Evolutionary conservation across 2,329 filamentous ascomycete species (phyloP).

Genomic region (Aureobasidium musti): DNA sequence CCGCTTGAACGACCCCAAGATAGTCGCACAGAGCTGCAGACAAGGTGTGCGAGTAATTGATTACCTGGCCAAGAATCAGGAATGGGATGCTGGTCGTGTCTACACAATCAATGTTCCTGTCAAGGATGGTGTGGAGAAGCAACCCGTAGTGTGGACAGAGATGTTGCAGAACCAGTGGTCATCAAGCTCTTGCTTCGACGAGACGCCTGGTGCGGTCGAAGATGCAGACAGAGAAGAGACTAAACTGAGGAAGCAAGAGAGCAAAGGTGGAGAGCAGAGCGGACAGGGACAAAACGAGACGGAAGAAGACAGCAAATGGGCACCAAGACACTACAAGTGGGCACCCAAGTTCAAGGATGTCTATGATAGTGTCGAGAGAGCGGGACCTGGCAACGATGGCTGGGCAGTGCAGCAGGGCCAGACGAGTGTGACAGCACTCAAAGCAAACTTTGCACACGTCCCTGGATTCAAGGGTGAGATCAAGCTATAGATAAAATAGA

Average conservation of each 20-base stretch:
- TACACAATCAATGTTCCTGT: constrained; percentile 88
- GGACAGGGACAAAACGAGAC: constrained; percentile 40
- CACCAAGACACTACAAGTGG: constrained; percentile 94
- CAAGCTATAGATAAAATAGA: constrained; percentile 60
- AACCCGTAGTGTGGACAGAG: constrained; percentile 72
- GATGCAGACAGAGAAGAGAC: constrained; percentile 67
- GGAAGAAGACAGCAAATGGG: constrained; percentile 55
- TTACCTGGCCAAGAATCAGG: constrained; percentile 75
- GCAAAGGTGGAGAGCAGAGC: constrained; percentile 44
- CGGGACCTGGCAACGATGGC: constrained; percentile 81
- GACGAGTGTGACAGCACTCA: constrained; percentile 86
- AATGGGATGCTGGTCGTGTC: constrained; percentile 64
- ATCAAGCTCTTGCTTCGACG: constrained; percentile 81
- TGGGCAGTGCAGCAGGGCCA: constrained; percentile 87
- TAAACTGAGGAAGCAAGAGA: constrained; percentile 67
- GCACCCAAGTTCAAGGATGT: constrained; percentile 84
- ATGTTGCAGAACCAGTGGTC: constrained; percentile 92
- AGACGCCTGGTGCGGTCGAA: constrained; percentile 64
- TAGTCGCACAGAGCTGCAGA: constrained; percentile 75
- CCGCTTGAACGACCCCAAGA: constrained; percentile 75
- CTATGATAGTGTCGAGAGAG: constrained; percentile 79
- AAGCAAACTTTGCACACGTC: constrained; percentile 88
- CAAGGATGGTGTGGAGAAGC: constrained; percentile 64
- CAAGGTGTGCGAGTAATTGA: constrained; percentile 78
- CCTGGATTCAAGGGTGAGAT: constrained; percentile 69